phyloP scores from a whole-genome alignment of 2,329 filamentous ascomycete genomes.

The Ophiostoma ips region DNA sequence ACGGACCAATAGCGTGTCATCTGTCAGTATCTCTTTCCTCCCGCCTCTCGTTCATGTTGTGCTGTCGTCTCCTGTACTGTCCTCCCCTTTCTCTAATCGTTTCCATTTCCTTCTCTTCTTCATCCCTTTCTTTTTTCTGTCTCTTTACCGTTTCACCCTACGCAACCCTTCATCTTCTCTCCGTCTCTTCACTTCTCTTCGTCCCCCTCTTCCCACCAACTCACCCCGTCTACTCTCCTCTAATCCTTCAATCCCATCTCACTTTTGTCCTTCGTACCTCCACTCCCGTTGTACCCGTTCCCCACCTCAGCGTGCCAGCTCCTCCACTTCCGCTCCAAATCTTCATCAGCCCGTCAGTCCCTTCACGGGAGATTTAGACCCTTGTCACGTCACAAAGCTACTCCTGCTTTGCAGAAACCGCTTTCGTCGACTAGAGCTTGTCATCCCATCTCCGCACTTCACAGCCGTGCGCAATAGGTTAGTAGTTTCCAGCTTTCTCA shows the following conservation, averaged over 20 bases:
- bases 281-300: background rate
- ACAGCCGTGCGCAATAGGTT: too few relatives aligned
- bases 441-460: too few relatives aligned
- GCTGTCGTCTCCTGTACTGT: background rate
- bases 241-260: background rate
- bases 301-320: background rate
- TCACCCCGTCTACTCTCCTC: background rate
- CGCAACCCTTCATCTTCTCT: background rate
- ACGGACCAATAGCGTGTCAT: too few relatives aligned
- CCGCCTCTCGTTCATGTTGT: conserved; percentile 11
- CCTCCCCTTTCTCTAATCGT: background rate
- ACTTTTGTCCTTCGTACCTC: background rate
- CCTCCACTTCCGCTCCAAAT: background rate
- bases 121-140: background rate
- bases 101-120: background rate
- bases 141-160: background rate
- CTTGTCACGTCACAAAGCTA: background rate
- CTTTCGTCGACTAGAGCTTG: too few relatives aligned
- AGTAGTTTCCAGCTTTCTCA: too few relatives aligned
- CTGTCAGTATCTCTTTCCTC: conserved; percentile 14
- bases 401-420: too few relatives aligned
- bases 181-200: background rate
- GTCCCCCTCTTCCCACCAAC: background rate
- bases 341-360: background rate
- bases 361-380: background rate